Conservation (phyloP, 495 filamentous ascomycete species). For the Penicillium malachiteum region DNA sequence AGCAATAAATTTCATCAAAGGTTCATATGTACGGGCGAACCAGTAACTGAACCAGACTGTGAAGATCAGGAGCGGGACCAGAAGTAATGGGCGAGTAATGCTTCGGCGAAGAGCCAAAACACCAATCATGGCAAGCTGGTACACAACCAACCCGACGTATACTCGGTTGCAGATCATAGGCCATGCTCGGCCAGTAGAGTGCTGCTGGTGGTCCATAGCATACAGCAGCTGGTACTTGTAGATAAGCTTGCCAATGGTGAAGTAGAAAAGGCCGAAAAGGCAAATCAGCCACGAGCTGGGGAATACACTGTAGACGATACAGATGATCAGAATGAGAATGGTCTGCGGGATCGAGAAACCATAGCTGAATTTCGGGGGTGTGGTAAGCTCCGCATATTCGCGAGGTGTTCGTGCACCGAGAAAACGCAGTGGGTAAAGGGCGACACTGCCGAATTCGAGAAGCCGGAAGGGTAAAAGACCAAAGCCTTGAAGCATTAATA, state of each 20-base stretch:
- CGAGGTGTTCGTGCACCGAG: constrained; percentile 84
- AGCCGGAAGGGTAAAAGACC: constrained; percentile 92
- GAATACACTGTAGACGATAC: constrained; percentile 89
- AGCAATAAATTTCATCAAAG: constrained; percentile 88
- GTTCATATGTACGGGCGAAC: constrained; percentile 73
- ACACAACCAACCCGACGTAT: constrained; percentile 77
- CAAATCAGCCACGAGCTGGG: constrained; percentile 79
- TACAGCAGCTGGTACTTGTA: constrained; percentile 99
- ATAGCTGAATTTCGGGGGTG: constrained; percentile 89
- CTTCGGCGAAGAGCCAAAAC: constrained; percentile 73
- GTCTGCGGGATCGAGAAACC: constrained; percentile 93
- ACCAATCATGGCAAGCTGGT: constrained; percentile 88
- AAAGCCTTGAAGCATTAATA: constrained; percentile 89
- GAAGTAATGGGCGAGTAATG: constrained; percentile 65
- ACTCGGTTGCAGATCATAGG: constrained; percentile 90
- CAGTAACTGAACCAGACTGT: constrained; percentile 85
- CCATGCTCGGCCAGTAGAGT: constrained; percentile 93
- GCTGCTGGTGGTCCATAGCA: constrained; percentile 95
- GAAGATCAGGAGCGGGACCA: constrained; percentile 71
- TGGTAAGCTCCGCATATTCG: constrained; percentile 80
- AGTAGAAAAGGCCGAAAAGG: constrained; percentile 82
- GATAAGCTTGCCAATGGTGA: constrained; percentile 83
- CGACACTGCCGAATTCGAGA: constrained; percentile 82
- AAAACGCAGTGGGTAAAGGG: constrained; percentile 77
- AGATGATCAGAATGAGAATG: constrained; percentile 88